Conservation (phyloP, 768 basidiomycete genomes). For the Amanita pseudoporphyria region DNA sequence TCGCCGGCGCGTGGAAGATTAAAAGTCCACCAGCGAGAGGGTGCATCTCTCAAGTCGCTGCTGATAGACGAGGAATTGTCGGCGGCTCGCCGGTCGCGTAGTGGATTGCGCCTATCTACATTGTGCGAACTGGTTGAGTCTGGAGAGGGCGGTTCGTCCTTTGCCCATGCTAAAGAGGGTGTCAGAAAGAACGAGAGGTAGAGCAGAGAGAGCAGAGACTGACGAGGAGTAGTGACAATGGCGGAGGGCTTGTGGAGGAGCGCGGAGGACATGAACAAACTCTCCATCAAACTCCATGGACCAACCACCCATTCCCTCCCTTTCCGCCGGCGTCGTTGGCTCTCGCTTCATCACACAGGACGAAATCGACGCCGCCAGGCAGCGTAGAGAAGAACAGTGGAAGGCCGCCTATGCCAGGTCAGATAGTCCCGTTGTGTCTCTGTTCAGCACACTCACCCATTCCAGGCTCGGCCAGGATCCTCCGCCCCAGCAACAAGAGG, state of each 20-base stretch:
- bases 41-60: constrained; percentile 30
- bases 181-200: constrained; percentile 7
- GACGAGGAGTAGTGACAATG: constrained; percentile 66
- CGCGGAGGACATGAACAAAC: constrained; percentile 18
- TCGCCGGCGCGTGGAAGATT: constrained; percentile 36
- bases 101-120: constrained; percentile 10
- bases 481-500: constrained; percentile 58
- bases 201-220: constrained; percentile 16
- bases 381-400: constrained; percentile 76
- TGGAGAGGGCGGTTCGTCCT: constrained; percentile 75
- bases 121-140: constrained; percentile 25
- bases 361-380: constrained; percentile 66
- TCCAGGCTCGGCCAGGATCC: constrained; percentile 76
- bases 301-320: constrained; percentile 56
- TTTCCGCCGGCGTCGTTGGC: constrained; percentile 64
- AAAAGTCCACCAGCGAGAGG: constrained; percentile 70
- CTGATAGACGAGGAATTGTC: constrained; percentile 48
- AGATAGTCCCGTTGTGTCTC: background rate
- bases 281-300: constrained; percentile 34
- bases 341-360: constrained; percentile 78
- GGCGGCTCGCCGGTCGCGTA: constrained; percentile 33
- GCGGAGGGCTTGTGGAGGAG: constrained; percentile 36
- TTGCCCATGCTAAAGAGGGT: constrained; percentile 59
- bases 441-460: constrained; percentile 6
- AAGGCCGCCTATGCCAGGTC: constrained; percentile 83